Percentiles rank a stretch among this genome's conserved stretches.
Evolutionary conservation across 768 basidiomycete genomes (phyloP).

Genomic region (Boletus speciosus): DNA sequence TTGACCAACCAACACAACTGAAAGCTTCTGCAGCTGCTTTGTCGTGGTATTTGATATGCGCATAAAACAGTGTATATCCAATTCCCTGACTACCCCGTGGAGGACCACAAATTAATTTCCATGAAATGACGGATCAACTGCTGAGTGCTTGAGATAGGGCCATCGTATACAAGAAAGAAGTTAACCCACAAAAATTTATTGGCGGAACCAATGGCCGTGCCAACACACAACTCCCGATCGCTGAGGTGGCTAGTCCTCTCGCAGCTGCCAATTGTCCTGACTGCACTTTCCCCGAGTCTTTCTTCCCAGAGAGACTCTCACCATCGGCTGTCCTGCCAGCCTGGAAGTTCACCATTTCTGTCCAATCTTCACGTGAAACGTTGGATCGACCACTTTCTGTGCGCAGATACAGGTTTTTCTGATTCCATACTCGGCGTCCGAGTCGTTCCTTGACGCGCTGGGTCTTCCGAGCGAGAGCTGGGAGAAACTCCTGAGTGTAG

Average conservation of each 20-base stretch:
- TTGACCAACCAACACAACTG: background rate
- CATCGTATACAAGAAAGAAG: background rate
- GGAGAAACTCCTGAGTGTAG: slow-evolving; percentile 34
- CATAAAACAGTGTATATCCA: slow-evolving; percentile 5
- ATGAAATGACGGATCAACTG: slow-evolving; percentile 26
- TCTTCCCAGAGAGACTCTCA: background rate
- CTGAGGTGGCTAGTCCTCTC: slow-evolving; percentile 8
- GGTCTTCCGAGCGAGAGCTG: slow-evolving; percentile 47
- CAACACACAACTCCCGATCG: background rate
- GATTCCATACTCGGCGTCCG: slow-evolving; percentile 72
- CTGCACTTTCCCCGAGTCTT: background rate
- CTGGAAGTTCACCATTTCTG: slow-evolving; percentile 46
- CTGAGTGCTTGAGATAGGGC: background rate
- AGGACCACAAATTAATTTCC: slow-evolving; percentile 5
- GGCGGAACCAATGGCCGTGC: slow-evolving; percentile 7
- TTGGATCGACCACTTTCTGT: slow-evolving; percentile 27
- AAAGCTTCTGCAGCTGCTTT: background rate
- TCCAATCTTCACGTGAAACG: slow-evolving; percentile 48
- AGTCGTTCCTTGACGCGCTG: slow-evolving; percentile 71
- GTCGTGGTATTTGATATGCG: background rate
- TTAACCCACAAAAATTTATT: slow-evolving; percentile 23
- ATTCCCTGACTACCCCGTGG: background rate
- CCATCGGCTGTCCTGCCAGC: background rate
- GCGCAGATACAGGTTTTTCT: slow-evolving; percentile 53
- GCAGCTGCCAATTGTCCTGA: background rate